A percentile compares a stretch with the other conserved stretches of the same genome.
Conservation (phyloP, 2,329 filamentous ascomycete genomes). For the Exophiala aquamarina region DNA sequence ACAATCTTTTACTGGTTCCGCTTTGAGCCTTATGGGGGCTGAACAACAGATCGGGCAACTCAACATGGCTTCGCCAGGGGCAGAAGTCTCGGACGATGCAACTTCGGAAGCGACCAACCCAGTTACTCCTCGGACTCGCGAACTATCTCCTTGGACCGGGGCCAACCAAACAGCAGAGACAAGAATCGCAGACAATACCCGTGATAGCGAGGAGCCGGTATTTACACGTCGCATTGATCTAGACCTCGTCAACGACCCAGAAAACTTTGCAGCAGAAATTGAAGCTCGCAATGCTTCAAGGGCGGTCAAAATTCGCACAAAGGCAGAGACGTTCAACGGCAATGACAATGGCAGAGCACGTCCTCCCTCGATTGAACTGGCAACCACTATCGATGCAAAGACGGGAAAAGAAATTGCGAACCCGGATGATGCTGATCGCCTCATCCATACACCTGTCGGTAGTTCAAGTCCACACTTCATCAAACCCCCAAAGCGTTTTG, state of each 20-base stretch:
- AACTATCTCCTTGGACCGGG: slow-evolving; percentile 26
- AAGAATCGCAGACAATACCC: slow-evolving; percentile 20
- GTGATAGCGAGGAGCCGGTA: slow-evolving; percentile 28
- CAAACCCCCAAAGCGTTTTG: slow-evolving; percentile 51
- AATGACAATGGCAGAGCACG: slow-evolving; percentile 3
- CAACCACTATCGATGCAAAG: slow-evolving; percentile 43
- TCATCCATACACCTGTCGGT: slow-evolving; percentile 17
- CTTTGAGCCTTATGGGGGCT: slow-evolving; percentile 48
- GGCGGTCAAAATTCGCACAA: slow-evolving; percentile 20
- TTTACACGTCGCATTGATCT: slow-evolving; percentile 40
- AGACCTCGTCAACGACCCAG: slow-evolving; percentile 29
- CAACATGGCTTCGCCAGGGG: slow-evolving; percentile 47
- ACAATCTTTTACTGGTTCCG: slow-evolving; percentile 36
- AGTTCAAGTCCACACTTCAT: slow-evolving; percentile 28
- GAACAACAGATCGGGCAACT: slow-evolving; percentile 49
- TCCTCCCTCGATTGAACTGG: slow-evolving; percentile 32
- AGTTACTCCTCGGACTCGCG: slow-evolving; percentile 35
- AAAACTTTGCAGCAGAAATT: slow-evolving; percentile 22
- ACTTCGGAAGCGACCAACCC: slow-evolving; percentile 34
- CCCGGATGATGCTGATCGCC: slow-evolving; percentile 20
- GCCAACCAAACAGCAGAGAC: slow-evolving; percentile 21
- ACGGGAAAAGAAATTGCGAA: slow-evolving; percentile 36
- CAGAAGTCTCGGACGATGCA: slow-evolving; percentile 32
- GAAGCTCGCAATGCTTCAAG: slow-evolving; percentile 24
- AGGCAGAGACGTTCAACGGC: slow-evolving; percentile 24